Base-by-base conservation (phyloP, 148 eudicot species). In the Rhododendron molle region DNA sequence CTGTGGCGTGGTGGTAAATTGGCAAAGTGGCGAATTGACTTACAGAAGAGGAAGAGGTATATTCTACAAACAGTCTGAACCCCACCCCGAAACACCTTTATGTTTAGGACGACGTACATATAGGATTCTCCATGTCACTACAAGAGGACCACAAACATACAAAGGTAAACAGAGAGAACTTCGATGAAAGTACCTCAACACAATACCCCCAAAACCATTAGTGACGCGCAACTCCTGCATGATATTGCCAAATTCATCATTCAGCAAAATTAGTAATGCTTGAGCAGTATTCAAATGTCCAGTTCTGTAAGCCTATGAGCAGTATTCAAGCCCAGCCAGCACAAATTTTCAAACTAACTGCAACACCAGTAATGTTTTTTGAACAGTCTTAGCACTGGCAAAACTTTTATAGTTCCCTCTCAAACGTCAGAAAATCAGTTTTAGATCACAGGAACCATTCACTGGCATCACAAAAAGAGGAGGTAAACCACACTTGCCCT, bases 151-250 rank as follows among this genome's bases (percentile, higher is more conserved):
- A 52, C 11, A 65, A 79, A 79, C n/a, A 43, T 16, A 83, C 13
- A 16, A 67, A 54, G 30, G 69, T 3, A 54, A 21, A 13, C 1
- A 3, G 21, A 77, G 60, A 65, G 52, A 83, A 46, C 16, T 83
- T 2, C 49, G 20, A 71, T n/a, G 28, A n/a, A 82, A 47, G 78
- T 90, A 92, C 93, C 93, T 96, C 88, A 96, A 82, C 40, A 88
- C 94, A 83, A 97, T 89, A 83, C 99, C 99, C 9, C 98, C 96
- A 90, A 95, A 95, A 30, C 98, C 98, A 85, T 87, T 88, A 81
- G 93, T 92, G 81, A 97, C 93, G 3, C 96, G 95, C 83, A 97
- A 85, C 86, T 97, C 93, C 93, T 92, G 92, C 89, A 91, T 26
- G 36, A 85, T 21, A 81, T 76, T 74, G 43, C 40, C 26, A 76